Base-by-base conservation (phyloP, 2,329 filamentous ascomycete genomes). In the Exophiala phaeomuriformis region DNA sequence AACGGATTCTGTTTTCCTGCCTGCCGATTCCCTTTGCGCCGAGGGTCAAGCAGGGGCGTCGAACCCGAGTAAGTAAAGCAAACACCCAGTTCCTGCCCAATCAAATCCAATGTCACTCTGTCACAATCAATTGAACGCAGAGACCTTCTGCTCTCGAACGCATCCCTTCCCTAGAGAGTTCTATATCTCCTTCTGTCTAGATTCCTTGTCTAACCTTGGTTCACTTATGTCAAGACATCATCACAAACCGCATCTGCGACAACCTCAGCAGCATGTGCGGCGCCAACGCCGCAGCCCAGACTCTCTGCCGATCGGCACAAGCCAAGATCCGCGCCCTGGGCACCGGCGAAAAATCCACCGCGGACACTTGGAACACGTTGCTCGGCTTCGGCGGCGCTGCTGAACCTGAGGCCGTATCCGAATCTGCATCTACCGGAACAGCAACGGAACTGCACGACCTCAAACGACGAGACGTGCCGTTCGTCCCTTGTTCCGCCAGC, bases 231-330 rank as follows among this genome's bases (percentile, higher is more conserved):
- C 19, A 19, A 59, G 57, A 80, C 72, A 86, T 86, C 73, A 86
- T 86, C 73, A 84, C 82, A 66, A 85, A 84, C 75, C 78, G 82
- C 57, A 81, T 86, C 67, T 83, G 80, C 69, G 83, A 86, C 68
- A 81, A 85, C 71, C 75, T 86, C 54, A 76, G 69, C 65, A 86
- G 85, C 69, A 80, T 83, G 36, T 86, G 83, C 70, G 71, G 73
- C 37, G 83, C 83, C 49, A 82, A 82, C 64, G 74, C 71, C 29
- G 81, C 79, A 3, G 83, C 82, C 50, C 74, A 78, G 60, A 65
- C 74, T 8, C 73, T 75, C 3, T 83, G 79, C 68, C 61, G 67
- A 47, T 68, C 69, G 28, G 82, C 81, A 2, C 72, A 82, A 69
- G 71, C 76, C 0, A 64, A 75, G 66, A 76, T 83, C 46, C 55